Evolutionary conservation across 2,329 filamentous ascomycete genomes (phyloP).

Genomic region (Penicillium sp.): DNA sequence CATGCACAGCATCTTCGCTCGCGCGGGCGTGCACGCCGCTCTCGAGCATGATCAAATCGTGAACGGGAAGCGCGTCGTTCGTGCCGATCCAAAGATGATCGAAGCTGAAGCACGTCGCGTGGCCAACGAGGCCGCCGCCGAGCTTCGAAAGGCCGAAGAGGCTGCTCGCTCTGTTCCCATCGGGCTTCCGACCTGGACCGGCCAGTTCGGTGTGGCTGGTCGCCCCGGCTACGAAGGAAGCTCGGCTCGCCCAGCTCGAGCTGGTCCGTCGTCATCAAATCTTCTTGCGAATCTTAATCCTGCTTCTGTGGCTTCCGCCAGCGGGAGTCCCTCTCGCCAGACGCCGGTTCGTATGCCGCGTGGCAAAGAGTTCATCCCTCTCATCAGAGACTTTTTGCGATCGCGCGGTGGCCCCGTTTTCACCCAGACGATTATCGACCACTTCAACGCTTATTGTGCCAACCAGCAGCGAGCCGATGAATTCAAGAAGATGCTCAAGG

Average conservation of each 20-base stretch:
- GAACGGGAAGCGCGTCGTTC: conserved; percentile 67
- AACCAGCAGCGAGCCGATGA: too few relatives aligned
- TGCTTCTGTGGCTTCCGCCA: conserved; percentile 20
- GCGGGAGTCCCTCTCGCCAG: conserved; percentile 36
- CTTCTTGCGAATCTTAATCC: conserved; percentile 42
- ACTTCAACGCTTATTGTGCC: conserved; percentile 81
- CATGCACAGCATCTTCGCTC: conserved; percentile 84
- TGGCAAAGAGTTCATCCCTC: conserved; percentile 62
- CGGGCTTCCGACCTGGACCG: conserved; percentile 92
- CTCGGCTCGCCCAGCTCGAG: conserved; percentile 34
- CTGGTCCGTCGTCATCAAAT: conserved; percentile 41
- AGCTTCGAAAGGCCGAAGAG: conserved; percentile 70
- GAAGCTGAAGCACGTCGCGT: conserved; percentile 77
- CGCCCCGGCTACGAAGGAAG: conserved; percentile 44
- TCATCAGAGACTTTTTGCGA: conserved; percentile 76
- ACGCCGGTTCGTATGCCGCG: conserved; percentile 41
- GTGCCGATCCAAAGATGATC: conserved; percentile 73
- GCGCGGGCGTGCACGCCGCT: conserved; percentile 81
- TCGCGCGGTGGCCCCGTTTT: conserved; percentile 74
- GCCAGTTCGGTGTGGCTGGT: conserved; percentile 73
- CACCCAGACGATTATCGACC: conserved; percentile 82
- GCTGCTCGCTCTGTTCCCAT: conserved; percentile 70
- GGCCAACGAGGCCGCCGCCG: conserved; percentile 71
- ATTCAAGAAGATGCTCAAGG: too few relatives aligned
- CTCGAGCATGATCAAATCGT: conserved; percentile 92